phyloP scores from a whole-genome alignment of 176 grass and related monocot species.

The Pontederia crassipes region DNA sequence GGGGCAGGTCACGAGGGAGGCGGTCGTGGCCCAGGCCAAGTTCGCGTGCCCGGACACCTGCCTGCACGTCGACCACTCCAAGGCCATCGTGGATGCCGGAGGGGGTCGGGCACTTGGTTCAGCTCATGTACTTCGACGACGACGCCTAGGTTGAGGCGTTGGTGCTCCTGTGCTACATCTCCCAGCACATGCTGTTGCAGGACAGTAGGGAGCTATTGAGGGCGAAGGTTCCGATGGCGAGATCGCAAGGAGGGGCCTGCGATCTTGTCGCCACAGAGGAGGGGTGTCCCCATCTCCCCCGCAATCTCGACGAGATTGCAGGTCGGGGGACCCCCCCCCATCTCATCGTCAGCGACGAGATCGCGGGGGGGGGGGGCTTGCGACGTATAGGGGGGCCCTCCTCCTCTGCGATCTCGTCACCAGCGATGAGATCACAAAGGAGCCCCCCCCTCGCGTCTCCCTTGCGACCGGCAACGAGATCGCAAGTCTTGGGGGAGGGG shows the following conservation, averaged over 20 bases:
- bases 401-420: too few relatives aligned
- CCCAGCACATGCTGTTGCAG: not conserved
- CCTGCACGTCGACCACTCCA: not conserved
- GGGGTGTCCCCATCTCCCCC: too few relatives aligned
- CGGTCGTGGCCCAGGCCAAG: not conserved
- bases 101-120: not conserved
- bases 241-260: not conserved
- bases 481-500: too few relatives aligned
- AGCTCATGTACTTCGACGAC: not conserved
- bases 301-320: too few relatives aligned
- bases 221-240: not conserved
- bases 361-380: too few relatives aligned
- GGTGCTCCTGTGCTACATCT: not conserved
- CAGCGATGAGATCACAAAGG: too few relatives aligned
- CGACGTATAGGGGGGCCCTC: too few relatives aligned
- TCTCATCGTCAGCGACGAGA: too few relatives aligned
- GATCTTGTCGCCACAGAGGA: too few relatives aligned
- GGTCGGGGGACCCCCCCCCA: too few relatives aligned
- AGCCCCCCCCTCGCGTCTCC: too few relatives aligned
- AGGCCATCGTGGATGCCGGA: not conserved
- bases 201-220: not conserved
- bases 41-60: not conserved
- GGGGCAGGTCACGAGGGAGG: not conserved
- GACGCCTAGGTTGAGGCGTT: not conserved
- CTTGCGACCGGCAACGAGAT: too few relatives aligned